These are phyloP conservation scores for Aplosporella prunicola DNA, from an alignment of 2,329 filamentous ascomycete species.

Conservation along the genomic window DNA sequence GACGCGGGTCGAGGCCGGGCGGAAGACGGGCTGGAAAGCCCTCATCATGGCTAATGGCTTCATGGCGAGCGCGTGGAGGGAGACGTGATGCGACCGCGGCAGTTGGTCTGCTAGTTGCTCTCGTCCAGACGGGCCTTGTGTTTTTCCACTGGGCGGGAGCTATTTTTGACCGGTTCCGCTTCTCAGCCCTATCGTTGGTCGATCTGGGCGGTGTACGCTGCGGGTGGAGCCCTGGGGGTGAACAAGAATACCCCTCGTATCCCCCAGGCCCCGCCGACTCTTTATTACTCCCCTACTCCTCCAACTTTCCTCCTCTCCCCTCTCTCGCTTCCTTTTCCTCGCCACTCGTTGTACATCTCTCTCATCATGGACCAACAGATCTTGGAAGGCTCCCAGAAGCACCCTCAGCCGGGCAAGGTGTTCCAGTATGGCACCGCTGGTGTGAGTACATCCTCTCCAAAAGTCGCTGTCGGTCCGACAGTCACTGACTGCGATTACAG, in stretches of 20 bases:
- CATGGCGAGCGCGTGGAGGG: conserved; percentile 1
- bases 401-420: conserved; percentile 20
- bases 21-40: conserved; percentile 10
- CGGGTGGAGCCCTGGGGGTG: conserved; percentile 7
- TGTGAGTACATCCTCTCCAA: conserved; percentile 34
- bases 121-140: conserved; percentile 5
- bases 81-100: no score
- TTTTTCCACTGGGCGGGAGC: conserved; percentile 6
- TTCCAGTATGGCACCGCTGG: conserved; percentile 35
- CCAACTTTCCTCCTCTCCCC: conserved; percentile 1
- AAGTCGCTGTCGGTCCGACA: conserved; percentile 15
- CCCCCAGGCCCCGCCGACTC: conserved; percentile 6
- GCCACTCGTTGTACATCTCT: conserved; percentile 1
- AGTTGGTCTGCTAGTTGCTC: conserved; percentile 5
- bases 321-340: conserved; percentile 3
- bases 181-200: conserved; percentile 2
- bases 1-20: conserved; percentile 2
- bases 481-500: conserved; percentile 26
- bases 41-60: conserved; percentile 15
- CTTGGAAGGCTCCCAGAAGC: conserved; percentile 21
- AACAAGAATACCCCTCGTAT: conserved; percentile 4
- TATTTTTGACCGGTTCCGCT: conserved; percentile 4
- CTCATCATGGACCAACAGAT: conserved; percentile 17
- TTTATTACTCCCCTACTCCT: conserved; percentile 1
- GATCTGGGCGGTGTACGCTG: conserved; percentile 5